Base-by-base conservation (phyloP, 768 basidiomycete genomes). In the Hygrophorus pudorinus region DNA sequence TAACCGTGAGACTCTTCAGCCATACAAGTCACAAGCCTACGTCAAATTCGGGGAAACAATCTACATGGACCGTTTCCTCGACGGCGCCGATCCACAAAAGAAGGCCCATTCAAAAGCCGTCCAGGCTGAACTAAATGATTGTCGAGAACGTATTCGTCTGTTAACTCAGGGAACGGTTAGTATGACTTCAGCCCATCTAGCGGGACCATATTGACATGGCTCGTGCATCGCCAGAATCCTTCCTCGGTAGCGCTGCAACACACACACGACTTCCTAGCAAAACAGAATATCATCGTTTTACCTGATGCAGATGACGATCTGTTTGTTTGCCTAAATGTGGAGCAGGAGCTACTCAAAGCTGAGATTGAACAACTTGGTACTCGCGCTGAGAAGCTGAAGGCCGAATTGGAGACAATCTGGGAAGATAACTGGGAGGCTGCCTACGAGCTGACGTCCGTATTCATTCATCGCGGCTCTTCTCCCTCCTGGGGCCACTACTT, bases 11-110 rank as follows among this genome's bases (percentile, higher is more conserved):
- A 90, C 85, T 1, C 72, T 89, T 44, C 86, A 92, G 51, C 82
- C 91, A 12, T 91, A 87, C 70, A 99, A 99, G 62, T 91, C 88
- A 4, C 94, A 99, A 56, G 91, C 90, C 3, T 94, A 91, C 60
- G 83, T 99, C 51, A 85, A 81, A 54, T 96, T 94, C 57, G 79
- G 73, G 13, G 86, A 92, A 61, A 85, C 78, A 8, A 70, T 99
- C 11, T 82, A 77, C 56, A 79, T 98, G 76, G 92, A 96, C 60
- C 81, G 96, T 11, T 99, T 93, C 68, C 67, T 94, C 56, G 84
- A 88, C 48, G 75, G 70, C 38, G 84, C 79, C 2, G 74, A 85
- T 54, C 69, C 75, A 0, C 67, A 71, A 48, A 91, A 87, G 71
- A 84, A 79, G 54, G 68, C 71, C 13, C 72, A 70, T 35, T 80